Evolutionary conservation across 495 filamentous ascomycete species (phyloP).

Genomic region (Hyaloscypha finlandica): DNA sequence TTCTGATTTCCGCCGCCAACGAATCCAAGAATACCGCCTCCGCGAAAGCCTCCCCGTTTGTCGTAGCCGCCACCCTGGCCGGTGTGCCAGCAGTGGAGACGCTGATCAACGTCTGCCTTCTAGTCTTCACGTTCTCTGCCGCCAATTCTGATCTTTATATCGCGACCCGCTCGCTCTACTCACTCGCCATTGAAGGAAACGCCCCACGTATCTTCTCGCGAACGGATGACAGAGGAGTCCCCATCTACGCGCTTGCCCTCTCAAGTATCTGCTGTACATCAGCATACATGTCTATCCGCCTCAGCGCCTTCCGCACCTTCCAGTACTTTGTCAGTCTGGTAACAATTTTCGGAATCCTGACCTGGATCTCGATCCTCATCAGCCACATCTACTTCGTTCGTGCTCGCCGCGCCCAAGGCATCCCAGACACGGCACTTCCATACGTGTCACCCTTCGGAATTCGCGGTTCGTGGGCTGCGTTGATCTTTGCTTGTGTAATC

Average conservation of each 20-base stretch:
- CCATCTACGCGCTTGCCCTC: slow-evolving; percentile 57
- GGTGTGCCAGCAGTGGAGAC: slow-evolving; percentile 64
- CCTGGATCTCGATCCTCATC: slow-evolving; percentile 58
- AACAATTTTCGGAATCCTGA: slow-evolving; percentile 59
- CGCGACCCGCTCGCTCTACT: slow-evolving; percentile 71
- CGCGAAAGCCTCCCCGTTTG: slow-evolving; percentile 66
- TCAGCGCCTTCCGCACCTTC: slow-evolving; percentile 57
- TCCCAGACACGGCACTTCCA: slow-evolving; percentile 54
- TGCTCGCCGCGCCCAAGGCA: slow-evolving; percentile 55
- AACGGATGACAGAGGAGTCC: slow-evolving; percentile 62
- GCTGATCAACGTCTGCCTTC: slow-evolving; percentile 74
- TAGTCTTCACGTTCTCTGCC: slow-evolving; percentile 66
- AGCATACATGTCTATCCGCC: slow-evolving; percentile 69
- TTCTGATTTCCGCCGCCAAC: slow-evolving; percentile 50
- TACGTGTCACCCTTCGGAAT: slow-evolving; percentile 63
- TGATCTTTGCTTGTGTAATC: slow-evolving; percentile 56
- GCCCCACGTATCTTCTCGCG: slow-evolving; percentile 61
- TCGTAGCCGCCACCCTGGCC: slow-evolving; percentile 61
- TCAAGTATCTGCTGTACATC: slow-evolving; percentile 56
- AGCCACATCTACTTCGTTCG: slow-evolving; percentile 62
- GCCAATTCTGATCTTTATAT: slow-evolving; percentile 83
- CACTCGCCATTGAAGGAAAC: slow-evolving; percentile 63
- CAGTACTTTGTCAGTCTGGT: slow-evolving; percentile 63
- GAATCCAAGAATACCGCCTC: slow-evolving; percentile 48
- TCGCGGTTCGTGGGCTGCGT: slow-evolving; percentile 57